phyloP scores from a whole-genome alignment of 2,329 filamentous ascomycete species.

The Cladosporium sp. region DNA sequence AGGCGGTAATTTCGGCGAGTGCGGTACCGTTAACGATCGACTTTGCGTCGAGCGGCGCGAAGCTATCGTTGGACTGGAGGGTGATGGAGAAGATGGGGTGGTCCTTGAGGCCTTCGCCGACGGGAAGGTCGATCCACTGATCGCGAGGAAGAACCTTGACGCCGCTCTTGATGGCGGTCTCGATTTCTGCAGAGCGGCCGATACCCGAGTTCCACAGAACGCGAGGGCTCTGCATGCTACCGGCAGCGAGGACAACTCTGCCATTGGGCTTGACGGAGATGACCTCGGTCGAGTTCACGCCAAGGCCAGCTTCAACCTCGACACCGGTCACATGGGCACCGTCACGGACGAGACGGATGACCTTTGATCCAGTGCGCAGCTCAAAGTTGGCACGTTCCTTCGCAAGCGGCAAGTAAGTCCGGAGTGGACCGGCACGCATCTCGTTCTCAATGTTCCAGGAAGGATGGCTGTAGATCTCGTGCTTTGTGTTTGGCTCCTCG shows the following conservation, averaged over 20 bases:
- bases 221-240: conserved; percentile 62
- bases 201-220: conserved; percentile 64
- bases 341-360: conserved; percentile 58
- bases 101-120: conserved; percentile 52
- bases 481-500: conserved; percentile 55
- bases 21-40: conserved; percentile 38
- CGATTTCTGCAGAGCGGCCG: conserved; percentile 48
- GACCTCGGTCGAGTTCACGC: conserved; percentile 46
- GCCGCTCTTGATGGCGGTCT: conserved; percentile 40
- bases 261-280: conserved; percentile 56
- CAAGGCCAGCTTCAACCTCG: conserved; percentile 51
- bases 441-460: conserved; percentile 62
- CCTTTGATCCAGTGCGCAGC: conserved; percentile 60
- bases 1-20: conserved; percentile 34
- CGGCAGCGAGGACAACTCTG: conserved; percentile 61
- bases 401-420: conserved; percentile 62
- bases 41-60: conserved; percentile 41
- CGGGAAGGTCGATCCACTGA: conserved; percentile 47
- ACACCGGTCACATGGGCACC: conserved; percentile 59
- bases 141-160: conserved; percentile 36
- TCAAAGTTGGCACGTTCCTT: conserved; percentile 57
- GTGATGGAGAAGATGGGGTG: conserved; percentile 49
- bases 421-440: conserved; percentile 62
- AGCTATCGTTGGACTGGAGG: conserved; percentile 47
- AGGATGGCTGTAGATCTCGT: conserved; percentile 57